Base-by-base conservation (phyloP, 2,329 filamentous ascomycete species). In the Tolypocladium amazonense region DNA sequence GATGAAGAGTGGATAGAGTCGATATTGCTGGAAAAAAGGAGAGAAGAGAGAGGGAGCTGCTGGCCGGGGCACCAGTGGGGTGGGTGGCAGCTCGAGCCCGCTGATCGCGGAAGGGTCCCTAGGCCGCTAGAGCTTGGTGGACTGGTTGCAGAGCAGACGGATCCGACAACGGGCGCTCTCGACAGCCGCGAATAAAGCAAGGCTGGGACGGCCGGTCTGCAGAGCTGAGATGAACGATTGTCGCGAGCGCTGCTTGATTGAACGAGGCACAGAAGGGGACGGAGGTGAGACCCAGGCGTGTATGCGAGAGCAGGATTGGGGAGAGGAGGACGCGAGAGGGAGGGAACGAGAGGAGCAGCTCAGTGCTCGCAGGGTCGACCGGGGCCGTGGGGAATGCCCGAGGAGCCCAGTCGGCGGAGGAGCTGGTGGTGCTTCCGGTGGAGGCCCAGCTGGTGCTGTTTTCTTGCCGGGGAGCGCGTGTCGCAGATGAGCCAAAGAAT, bases 21-120 rank as follows among this genome's bases (percentile, higher is more conserved):
- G 71, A 73, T 72, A 72, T 71, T 69, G 72, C 65, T 65, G 59
- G 59, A 68, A 74, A 75, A 74, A 70, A 41, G 58, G 55, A 57
- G 47, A 60, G 55, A 25, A 39, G 55, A 45, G 70, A 70, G 69
- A 72, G 67, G 65, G 67, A 64, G 68, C 65, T 54, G 30, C 35
- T 35, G 30, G 30, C 7, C 30, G 4, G 23, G 30, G 30, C 30
- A 54, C 58, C 59, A 61, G 58, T 58, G 60, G 61, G 60, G 57
- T 50, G 58, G 61, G 41, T 63, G 63, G 67, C 69, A 65, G 68
- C 67, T 71, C 65, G 65, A 70, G 67, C 67, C 67, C 69, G 70
- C 68, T 71, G 69, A 70, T 71, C 66, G 70, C 67, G 68, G 70
- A 64, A 65, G 66, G 20, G 65, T 69, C 67, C 67, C 69, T 63